Conservation (phyloP, 768 basidiomycete species). For the Amanita subjunquillea region DNA sequence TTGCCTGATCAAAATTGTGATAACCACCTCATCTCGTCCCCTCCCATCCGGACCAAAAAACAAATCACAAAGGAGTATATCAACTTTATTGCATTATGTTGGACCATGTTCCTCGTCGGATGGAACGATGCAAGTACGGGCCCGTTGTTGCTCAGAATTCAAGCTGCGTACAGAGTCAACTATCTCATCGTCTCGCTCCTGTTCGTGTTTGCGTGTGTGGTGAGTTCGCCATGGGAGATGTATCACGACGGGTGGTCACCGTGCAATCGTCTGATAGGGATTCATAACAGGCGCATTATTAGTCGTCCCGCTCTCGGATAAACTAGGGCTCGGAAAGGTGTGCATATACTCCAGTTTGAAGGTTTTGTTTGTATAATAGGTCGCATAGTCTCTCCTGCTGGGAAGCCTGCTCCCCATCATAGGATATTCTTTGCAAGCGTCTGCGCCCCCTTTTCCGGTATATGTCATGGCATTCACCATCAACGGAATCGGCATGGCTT, state of each 20-base stretch:
- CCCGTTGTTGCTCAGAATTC: conserved; percentile 65
- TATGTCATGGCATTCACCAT: conserved; percentile 39
- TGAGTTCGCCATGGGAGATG: conserved; percentile 11
- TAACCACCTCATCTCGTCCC: neutral
- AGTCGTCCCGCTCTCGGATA: conserved; percentile 27
- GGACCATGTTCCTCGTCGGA: conserved; percentile 49
- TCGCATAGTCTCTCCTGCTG: conserved; percentile 9
- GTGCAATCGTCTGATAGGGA: conserved; percentile 19
- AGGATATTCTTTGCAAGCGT: conserved; percentile 41
- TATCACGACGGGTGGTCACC: neutral
- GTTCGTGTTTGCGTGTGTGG: conserved; percentile 36
- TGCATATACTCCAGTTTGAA: neutral
- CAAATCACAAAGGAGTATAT: conserved; percentile 19
- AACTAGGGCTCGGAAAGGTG: conserved; percentile 34
- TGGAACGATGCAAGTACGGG: conserved; percentile 77
- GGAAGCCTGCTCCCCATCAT: conserved; percentile 43
- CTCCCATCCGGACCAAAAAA: conserved; percentile 7
- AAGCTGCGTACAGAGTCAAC: conserved; percentile 41
- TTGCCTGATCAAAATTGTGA: no score
- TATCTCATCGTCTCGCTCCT: conserved; percentile 51
- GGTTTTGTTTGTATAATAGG: no score
- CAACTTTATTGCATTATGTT: conserved; percentile 48
- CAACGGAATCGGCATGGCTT: conserved; percentile 31
- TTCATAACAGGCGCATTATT: conserved; percentile 27
- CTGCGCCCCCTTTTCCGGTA: conserved; percentile 55